phyloP scores from a whole-genome alignment of 2,329 filamentous ascomycete species.

The Bipolaris cookei region DNA sequence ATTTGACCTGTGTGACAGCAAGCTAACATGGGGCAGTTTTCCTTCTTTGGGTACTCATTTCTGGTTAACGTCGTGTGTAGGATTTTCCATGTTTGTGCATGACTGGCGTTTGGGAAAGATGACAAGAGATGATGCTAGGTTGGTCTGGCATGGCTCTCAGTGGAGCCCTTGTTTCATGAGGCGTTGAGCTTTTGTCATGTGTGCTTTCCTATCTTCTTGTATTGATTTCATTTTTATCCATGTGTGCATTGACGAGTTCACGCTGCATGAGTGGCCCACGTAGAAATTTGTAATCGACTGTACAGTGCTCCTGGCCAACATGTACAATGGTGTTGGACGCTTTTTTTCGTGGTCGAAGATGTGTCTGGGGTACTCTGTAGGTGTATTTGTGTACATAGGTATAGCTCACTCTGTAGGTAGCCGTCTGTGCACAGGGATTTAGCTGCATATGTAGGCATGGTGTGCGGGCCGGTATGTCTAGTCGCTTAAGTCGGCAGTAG shows the following conservation, averaged over 20 bases:
- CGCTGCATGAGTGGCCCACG: not conserved
- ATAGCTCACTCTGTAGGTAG: not conserved
- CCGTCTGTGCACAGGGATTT: conserved; percentile 19
- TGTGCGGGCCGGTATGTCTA: conserved; percentile 15
- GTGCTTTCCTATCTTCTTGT: conserved; percentile 6
- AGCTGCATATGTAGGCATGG: conserved; percentile 31
- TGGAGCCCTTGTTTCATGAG: conserved; percentile 16
- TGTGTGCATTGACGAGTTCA: conserved; percentile 5
- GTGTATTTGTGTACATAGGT: no score
- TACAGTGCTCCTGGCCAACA: not conserved
- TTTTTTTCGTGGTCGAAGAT: not conserved
- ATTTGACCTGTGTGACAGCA: conserved; percentile 5
- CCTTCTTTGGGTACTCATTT: conserved; percentile 72
- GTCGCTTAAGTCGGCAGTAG: conserved; percentile 10
- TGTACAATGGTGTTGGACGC: not conserved
- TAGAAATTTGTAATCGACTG: conserved; percentile 20
- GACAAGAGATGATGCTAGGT: conserved; percentile 20
- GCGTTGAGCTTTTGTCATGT: conserved; percentile 3
- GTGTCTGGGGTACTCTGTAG: not conserved
- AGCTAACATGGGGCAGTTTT: conserved; percentile 42
- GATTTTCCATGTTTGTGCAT: conserved; percentile 7
- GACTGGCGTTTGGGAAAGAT: conserved; percentile 34
- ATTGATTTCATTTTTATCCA: conserved; percentile 4
- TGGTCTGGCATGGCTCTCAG: conserved; percentile 10
- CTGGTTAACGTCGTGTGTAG: conserved; percentile 51